A percentile compares a stretch with the other conserved stretches of the same genome.
phyloP scores from a whole-genome alignment of 2,329 filamentous ascomycete genomes.

The Exophiala spinifera region DNA sequence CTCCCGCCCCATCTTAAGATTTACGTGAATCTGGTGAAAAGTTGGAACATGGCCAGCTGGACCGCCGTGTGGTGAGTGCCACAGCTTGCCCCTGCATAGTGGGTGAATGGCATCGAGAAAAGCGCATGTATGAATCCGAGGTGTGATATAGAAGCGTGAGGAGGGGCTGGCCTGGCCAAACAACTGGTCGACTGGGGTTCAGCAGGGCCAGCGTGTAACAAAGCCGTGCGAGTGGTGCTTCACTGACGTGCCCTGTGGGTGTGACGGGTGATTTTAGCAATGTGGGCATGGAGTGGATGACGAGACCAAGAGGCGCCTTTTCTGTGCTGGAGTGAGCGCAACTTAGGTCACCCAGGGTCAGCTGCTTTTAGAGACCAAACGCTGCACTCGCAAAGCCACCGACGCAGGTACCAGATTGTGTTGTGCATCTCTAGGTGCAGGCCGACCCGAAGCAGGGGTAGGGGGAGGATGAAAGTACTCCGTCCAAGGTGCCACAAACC shows the following conservation, averaged over 20 bases:
- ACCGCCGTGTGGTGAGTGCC: no score
- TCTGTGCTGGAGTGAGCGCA: constrained; percentile 6
- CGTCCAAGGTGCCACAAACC: background rate
- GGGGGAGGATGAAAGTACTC: background rate
- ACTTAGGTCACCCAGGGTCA: no score
- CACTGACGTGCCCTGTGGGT: constrained; percentile 1
- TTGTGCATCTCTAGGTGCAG: constrained; percentile 6
- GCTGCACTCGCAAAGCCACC: constrained; percentile 21
- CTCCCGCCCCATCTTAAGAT: background rate
- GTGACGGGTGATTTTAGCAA: constrained; percentile 12
- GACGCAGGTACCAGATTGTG: constrained; percentile 27
- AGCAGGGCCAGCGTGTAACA: constrained; percentile 16
- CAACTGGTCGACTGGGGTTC: background rate
- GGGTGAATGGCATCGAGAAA: background rate
- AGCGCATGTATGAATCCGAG: background rate
- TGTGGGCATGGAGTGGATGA: constrained; percentile 10
- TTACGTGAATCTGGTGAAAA: background rate
- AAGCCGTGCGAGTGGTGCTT: constrained; percentile 9
- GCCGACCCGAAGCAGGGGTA: background rate
- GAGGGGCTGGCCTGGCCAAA: background rate
- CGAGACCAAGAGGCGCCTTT: background rate
- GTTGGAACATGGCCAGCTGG: no score
- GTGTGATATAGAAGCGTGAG: constrained; percentile 2
- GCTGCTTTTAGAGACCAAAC: constrained; percentile 10
- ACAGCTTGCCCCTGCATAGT: background rate